Conservation (phyloP, 768 basidiomycete genomes). For the Tulasnella sp. region DNA sequence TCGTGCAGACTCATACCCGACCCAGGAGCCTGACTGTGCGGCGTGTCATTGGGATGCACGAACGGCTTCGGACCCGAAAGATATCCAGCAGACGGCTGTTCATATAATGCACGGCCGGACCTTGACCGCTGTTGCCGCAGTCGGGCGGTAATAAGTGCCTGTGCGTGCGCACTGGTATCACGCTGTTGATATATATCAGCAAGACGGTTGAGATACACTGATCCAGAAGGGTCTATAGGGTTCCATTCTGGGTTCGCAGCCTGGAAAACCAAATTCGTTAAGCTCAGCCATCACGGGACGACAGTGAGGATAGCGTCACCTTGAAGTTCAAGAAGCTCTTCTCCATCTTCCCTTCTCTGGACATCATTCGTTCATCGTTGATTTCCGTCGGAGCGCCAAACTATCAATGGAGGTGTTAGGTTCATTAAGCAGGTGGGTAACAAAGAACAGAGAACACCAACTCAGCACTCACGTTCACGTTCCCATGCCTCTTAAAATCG, state of each 20-base stretch:
- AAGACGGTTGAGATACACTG: constrained; percentile 79
- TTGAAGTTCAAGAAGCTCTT: constrained; percentile 95
- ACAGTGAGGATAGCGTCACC: no score
- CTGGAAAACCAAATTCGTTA: no score
- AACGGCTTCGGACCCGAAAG: background rate
- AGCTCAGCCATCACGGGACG: no score
- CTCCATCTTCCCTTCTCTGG: constrained; percentile 97
- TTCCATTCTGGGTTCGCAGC: constrained; percentile 95
- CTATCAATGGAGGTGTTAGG: constrained; percentile 29
- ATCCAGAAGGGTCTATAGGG: constrained; percentile 81
- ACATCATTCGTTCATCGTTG: constrained; percentile 63
- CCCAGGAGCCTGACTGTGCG: constrained; percentile 20
- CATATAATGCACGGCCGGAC: background rate
- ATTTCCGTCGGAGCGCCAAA: constrained; percentile 73
- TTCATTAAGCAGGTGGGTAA: background rate
- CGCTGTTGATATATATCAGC: constrained; percentile 34
- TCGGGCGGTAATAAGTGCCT: background rate
- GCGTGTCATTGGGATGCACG: constrained; percentile 10
- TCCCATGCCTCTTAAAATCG: constrained; percentile 91
- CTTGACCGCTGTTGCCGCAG: constrained; percentile 3
- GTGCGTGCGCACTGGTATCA: background rate
- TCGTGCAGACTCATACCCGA: constrained; percentile 25
- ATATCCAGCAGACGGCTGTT: background rate
- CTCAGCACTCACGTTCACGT: constrained; percentile 53
- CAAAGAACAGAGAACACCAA: background rate